Conservation (phyloP, 345 rosid species). For the Brassica rapa region DNA sequence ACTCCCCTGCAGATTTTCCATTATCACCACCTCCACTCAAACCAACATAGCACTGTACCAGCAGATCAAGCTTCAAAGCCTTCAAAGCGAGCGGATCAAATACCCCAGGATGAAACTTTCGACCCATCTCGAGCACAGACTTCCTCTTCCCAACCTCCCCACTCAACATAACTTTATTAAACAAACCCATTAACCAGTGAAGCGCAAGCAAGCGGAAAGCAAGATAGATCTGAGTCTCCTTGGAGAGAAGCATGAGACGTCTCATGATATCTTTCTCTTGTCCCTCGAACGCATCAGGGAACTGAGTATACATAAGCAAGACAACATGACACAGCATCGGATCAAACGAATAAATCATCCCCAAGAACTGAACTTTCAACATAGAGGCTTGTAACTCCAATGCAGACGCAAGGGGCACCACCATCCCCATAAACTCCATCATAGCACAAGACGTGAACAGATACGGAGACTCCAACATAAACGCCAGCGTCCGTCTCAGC, state of each 20-base stretch:
- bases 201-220: slow-evolving; percentile 80
- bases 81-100: slow-evolving; percentile 93
- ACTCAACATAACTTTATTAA: slow-evolving; percentile 49
- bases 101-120: slow-evolving; percentile 69
- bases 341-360: slow-evolving; percentile 84
- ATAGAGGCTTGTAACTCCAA: slow-evolving; percentile 88
- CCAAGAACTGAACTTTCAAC: slow-evolving; percentile 88
- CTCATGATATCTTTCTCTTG: slow-evolving; percentile 72
- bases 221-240: slow-evolving; percentile 64
- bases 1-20: slow-evolving; percentile 45
- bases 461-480: slow-evolving; percentile 80
- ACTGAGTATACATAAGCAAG: slow-evolving; percentile 60
- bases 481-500: slow-evolving; percentile 82
- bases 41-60: slow-evolving; percentile 60
- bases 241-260: slow-evolving; percentile 65
- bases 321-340: slow-evolving; percentile 77
- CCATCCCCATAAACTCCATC: slow-evolving; percentile 79
- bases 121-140: slow-evolving; percentile 57
- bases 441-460: slow-evolving; percentile 79
- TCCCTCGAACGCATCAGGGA: slow-evolving; percentile 73
- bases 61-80: slow-evolving; percentile 81
- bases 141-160: slow-evolving; percentile 58
- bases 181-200: slow-evolving; percentile 82
- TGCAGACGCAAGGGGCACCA: slow-evolving; percentile 70
- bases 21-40: slow-evolving; percentile 43